Evolutionary conservation across 306 rosid genomes (phyloP).

Genomic region (Dryas alaskensis): DNA sequence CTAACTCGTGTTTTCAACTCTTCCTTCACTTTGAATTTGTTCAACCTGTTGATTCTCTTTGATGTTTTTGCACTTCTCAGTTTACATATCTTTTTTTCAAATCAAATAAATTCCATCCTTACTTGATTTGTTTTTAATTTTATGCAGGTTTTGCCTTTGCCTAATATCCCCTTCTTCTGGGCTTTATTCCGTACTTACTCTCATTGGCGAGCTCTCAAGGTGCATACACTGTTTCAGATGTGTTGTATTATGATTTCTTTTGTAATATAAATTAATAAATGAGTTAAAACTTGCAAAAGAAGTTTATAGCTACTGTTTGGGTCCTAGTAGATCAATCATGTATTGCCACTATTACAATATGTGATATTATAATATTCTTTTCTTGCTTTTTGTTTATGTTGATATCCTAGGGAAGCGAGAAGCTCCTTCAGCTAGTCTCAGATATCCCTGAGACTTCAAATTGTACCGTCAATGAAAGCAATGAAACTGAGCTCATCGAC

Average conservation of each 20-base stretch:
- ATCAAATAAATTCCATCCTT: constrained; percentile 16
- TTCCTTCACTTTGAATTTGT: neutral
- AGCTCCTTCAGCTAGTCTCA: constrained; percentile 70
- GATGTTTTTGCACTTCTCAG: constrained; percentile 16
- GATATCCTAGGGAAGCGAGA: constrained; percentile 78
- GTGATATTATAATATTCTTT: neutral
- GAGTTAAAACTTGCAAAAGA: neutral
- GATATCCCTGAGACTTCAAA: constrained; percentile 35
- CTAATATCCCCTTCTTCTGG: constrained; percentile 91
- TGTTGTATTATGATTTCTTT: constrained; percentile 16
- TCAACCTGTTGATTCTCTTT: neutral
- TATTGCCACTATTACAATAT: neutral
- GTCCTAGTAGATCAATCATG: neutral
- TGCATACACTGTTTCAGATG: constrained; percentile 20
- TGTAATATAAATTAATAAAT: constrained; percentile 4
- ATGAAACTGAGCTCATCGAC: constrained; percentile 32
- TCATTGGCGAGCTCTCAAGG: constrained; percentile 95
- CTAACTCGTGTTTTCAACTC: constrained; percentile 9
- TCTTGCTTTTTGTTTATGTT: constrained; percentile 22
- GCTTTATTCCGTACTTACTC: constrained; percentile 76
- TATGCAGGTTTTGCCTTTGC: constrained; percentile 81
- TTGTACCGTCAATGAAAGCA: constrained; percentile 9
- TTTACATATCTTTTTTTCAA: constrained; percentile 7
- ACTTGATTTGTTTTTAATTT: constrained; percentile 25
- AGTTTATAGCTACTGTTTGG: neutral